phyloP scores from a whole-genome alignment of 2,329 filamentous ascomycete species.

The Chalaropsis thielavioides region DNA sequence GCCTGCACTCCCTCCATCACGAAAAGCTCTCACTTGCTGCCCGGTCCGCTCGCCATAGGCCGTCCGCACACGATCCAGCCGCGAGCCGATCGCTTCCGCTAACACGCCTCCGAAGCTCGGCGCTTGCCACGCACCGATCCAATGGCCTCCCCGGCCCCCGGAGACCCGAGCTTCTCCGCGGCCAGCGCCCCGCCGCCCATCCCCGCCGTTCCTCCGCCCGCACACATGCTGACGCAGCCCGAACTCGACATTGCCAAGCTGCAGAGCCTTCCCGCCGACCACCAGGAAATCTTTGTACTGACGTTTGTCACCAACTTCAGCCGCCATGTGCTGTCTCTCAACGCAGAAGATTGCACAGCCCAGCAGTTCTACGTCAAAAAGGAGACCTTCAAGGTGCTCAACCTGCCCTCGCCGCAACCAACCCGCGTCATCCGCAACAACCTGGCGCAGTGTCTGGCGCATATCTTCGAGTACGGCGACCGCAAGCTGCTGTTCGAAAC shows the following conservation, averaged over 20 bases:
- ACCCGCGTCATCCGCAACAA: slow-evolving; percentile 84
- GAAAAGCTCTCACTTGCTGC: background rate
- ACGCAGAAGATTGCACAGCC: slow-evolving; percentile 65
- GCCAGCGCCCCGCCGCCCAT: slow-evolving; percentile 3
- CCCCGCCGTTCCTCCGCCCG: slow-evolving; percentile 21
- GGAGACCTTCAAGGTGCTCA: slow-evolving; percentile 86
- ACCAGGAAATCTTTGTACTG: slow-evolving; percentile 87
- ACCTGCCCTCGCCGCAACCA: slow-evolving; percentile 63
- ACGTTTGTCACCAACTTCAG: slow-evolving; percentile 74
- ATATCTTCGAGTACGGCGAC: slow-evolving; percentile 73
- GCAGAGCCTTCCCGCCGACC: slow-evolving; percentile 75
- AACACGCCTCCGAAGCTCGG: too few species aligned
- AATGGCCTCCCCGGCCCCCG: slow-evolving; percentile 11
- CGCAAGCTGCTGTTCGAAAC: slow-evolving; percentile 87
- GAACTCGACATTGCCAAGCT: slow-evolving; percentile 87
- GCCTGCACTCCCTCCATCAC: too few species aligned
- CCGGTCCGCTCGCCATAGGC: background rate
- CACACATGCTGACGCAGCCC: slow-evolving; percentile 38
- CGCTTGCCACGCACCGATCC: background rate
- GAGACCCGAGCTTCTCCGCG: slow-evolving; percentile 4
- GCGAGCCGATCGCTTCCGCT: too few species aligned
- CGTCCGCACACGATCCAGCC: too few species aligned
- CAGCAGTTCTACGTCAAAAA: slow-evolving; percentile 89
- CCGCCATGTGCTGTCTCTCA: slow-evolving; percentile 61
- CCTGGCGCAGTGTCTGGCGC: slow-evolving; percentile 67